A percentile compares a stretch with the other conserved stretches of the same genome.
phyloP scores from a whole-genome alignment of 805 yeast species.

The Naumovozyma dairenensis region DNA sequence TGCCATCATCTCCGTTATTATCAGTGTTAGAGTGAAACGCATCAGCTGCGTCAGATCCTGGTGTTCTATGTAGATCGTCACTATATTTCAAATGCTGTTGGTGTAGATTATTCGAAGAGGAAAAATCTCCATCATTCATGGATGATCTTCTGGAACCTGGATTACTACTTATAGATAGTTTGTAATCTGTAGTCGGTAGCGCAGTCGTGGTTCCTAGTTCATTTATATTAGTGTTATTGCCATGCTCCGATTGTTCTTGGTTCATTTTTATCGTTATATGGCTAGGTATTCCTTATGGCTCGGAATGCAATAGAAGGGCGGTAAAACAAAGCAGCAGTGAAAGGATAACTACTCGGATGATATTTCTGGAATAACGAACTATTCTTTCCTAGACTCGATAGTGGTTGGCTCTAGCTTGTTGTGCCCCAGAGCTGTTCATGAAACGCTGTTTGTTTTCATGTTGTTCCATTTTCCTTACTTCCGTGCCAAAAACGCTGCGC shows the following conservation, averaged over 20 bases:
- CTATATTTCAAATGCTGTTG: neutral
- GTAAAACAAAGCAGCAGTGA: too few species aligned
- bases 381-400: too few species aligned
- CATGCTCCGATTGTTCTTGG: conserved; percentile 8
- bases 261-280: conserved; percentile 12
- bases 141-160: conserved; percentile 29
- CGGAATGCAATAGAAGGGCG: too few species aligned
- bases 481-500: too few species aligned
- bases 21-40: conserved; percentile 3
- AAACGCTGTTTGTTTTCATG: too few species aligned
- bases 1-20: conserved; percentile 5
- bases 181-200: conserved; percentile 29
- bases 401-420: too few species aligned
- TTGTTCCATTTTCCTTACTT: too few species aligned
- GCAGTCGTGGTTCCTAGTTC: too few species aligned
- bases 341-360: too few species aligned
- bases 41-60: conserved; percentile 1
- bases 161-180: conserved; percentile 33
- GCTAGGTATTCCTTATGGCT: too few species aligned
- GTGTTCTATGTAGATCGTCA: conserved; percentile 4
- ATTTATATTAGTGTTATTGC: neutral
- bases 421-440: too few species aligned
- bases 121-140: conserved; percentile 15
- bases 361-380: too few species aligned
- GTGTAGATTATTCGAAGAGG: neutral